Evolutionary conservation across 2,329 filamentous ascomycete species (phyloP).

Genomic region (Epichloe aotearoae): DNA sequence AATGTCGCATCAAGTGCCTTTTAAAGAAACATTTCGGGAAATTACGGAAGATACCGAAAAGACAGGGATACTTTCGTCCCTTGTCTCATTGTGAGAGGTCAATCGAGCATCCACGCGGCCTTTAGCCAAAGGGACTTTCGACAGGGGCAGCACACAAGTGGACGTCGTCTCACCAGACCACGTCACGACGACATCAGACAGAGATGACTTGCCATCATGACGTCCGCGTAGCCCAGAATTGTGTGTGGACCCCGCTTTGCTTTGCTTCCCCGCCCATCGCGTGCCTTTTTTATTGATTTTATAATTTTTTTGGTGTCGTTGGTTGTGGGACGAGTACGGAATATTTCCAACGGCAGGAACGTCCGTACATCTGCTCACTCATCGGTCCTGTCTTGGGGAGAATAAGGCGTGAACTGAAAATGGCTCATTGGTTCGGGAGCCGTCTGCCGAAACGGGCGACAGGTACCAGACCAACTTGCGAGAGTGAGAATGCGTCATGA

Average conservation of each 20-base stretch:
- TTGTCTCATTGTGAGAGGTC: too few relatives aligned
- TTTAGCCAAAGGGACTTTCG: not conserved
- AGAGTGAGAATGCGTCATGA: not conserved
- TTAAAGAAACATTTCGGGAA: too few relatives aligned
- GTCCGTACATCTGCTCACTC: too few relatives aligned
- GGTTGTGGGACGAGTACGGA: too few relatives aligned
- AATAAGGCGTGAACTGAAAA: not conserved
- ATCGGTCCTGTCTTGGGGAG: not conserved
- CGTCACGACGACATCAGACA: not conserved
- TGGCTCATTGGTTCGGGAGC: not conserved
- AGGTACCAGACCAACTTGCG: not conserved
- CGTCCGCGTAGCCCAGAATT: not conserved
- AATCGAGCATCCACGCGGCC: too few relatives aligned
- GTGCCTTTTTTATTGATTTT: not conserved
- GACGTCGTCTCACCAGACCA: not conserved
- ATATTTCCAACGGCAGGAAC: not conserved
- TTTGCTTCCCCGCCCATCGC: not conserved
- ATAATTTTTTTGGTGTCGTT: too few relatives aligned
- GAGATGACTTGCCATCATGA: conserved; percentile 5
- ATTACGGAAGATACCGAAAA: too few relatives aligned
- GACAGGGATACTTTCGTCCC: too few relatives aligned
- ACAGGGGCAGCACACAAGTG: not conserved
- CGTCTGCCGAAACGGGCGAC: not conserved
- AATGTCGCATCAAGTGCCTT: not conserved
- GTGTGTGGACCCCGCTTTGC: not conserved